phyloP scores from a whole-genome alignment of 257 asterid species.

The Ocimum tenuiflorum region DNA sequence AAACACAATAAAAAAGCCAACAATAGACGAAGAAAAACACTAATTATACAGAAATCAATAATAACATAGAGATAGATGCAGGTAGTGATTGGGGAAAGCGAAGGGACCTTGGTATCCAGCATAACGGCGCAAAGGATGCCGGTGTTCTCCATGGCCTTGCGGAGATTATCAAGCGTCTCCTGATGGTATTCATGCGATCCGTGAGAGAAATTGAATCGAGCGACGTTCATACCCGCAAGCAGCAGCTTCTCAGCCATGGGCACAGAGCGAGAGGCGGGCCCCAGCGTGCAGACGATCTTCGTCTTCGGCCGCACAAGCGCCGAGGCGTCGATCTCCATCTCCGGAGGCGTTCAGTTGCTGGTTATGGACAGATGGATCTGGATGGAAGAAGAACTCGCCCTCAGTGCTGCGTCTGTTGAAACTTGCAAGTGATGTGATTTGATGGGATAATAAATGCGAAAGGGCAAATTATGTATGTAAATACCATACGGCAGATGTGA shows the following conservation, averaged over 20 bases:
- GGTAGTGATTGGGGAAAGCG: background rate
- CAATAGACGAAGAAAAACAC: background rate
- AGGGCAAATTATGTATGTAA: too few species aligned
- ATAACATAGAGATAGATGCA: background rate
- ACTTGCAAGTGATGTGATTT: background rate
- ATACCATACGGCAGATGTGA: too few species aligned
- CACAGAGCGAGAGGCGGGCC: conserved; percentile 53
- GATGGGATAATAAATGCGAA: too few species aligned
- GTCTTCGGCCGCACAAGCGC: conserved; percentile 40
- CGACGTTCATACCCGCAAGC: conserved; percentile 58
- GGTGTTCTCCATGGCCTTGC: conserved; percentile 50
- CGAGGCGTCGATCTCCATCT: background rate
- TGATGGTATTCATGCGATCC: conserved; percentile 58
- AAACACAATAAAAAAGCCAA: background rate
- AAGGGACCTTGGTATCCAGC: conserved; percentile 50
- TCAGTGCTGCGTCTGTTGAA: background rate
- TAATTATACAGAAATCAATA: background rate
- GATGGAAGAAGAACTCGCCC: background rate
- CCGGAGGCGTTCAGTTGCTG: background rate
- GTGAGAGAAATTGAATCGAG: conserved; percentile 58
- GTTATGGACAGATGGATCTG: background rate
- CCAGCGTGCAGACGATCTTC: conserved; percentile 57
- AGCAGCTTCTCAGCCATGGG: conserved; percentile 53
- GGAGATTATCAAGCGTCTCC: conserved; percentile 58
- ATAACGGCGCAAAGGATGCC: conserved; percentile 61